Conservation (phyloP, 805 yeast species). For the Zygoascus bituminiphila region DNA sequence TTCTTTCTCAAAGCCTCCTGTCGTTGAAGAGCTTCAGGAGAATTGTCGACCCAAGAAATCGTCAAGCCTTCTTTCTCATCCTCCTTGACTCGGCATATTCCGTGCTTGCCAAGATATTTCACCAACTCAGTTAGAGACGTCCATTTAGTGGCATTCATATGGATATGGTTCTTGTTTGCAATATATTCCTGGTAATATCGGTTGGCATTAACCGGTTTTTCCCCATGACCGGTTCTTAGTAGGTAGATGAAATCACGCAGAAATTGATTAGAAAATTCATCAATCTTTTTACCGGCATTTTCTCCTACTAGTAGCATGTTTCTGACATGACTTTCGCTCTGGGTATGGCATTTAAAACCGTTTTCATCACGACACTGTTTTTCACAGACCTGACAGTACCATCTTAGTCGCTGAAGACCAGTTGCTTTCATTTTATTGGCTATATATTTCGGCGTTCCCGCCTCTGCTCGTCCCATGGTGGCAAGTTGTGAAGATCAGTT, state of each 20-base stretch:
- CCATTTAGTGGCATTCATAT: constrained; percentile 87
- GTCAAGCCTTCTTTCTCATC: constrained; percentile 30
- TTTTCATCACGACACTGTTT: constrained; percentile 95
- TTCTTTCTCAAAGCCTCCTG: constrained; percentile 34
- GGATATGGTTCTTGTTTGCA: constrained; percentile 72
- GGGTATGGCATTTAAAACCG: constrained; percentile 87
- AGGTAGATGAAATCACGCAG: constrained; percentile 54
- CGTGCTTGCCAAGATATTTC: constrained; percentile 47
- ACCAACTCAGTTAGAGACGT: constrained; percentile 60
- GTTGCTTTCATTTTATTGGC: constrained; percentile 70
- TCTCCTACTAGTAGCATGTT: constrained; percentile 42
- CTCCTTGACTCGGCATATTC: constrained; percentile 44
- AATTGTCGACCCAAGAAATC: constrained; percentile 48
- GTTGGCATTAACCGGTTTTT: constrained; percentile 70
- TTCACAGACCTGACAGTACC: constrained; percentile 83
- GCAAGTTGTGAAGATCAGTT: neutral
- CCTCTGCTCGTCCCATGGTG: constrained; percentile 49
- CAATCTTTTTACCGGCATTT: constrained; percentile 38
- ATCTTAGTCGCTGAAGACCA: constrained; percentile 79
- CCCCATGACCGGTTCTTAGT: constrained; percentile 66
- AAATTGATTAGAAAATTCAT: constrained; percentile 53
- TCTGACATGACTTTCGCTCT: constrained; percentile 67
- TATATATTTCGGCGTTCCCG: constrained; percentile 59
- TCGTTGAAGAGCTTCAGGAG: constrained; percentile 40
- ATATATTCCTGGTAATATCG: constrained; percentile 87